Evolutionary conservation across 148 eudicot species (phyloP), one percentile per base, ranked within the genome.

Genomic region (Arbutus unedo): DNA sequence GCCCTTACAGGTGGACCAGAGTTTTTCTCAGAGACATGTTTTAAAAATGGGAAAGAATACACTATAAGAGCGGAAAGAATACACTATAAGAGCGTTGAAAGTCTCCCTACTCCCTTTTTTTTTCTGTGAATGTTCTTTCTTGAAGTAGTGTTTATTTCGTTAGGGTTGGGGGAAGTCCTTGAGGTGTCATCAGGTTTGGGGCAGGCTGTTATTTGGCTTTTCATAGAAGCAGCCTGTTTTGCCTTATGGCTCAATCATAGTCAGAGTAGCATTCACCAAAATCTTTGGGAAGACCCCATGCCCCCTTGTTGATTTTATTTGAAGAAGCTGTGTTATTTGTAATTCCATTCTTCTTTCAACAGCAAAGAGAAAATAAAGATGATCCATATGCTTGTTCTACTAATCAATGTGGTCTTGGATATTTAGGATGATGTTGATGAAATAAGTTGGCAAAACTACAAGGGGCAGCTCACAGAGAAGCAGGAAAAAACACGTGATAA

Each of bases 401-500:
- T 72, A 55, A 73, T 15, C 83, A 77, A 83, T 9, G 59, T 56
- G 9, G 16, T 74, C 57, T 54, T 74, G 76, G 74, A 77, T 62
- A 41, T 78, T 45, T 87, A 97, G 99, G 99, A 93, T 54, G 98
- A 94, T 66, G 68, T 64, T 82, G 99, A 97, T 13, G 99, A 97
- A 88, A 87, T 97, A 83, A 97, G 95, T 15, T 97, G 99, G 99
- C 99, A 97, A 92, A 94, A 87, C 78, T 94, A 86, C 91, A 94
- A 91, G 87, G 99, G 99, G 38, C 96, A 94, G 85, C 97, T 97
- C 83, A 97, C 99, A 10, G 99, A 97, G 88, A 97, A 93, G 90
- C 99, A 97, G 88, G 97, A 97, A 77, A 94, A 97, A 86, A 97
- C 99, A 16, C 95, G 99, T 77, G 98, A 92, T 76, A 97, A 97